Conservation (phyloP, 495 filamentous ascomycete genomes). For the Rostrohypoxylon terebratum region DNA sequence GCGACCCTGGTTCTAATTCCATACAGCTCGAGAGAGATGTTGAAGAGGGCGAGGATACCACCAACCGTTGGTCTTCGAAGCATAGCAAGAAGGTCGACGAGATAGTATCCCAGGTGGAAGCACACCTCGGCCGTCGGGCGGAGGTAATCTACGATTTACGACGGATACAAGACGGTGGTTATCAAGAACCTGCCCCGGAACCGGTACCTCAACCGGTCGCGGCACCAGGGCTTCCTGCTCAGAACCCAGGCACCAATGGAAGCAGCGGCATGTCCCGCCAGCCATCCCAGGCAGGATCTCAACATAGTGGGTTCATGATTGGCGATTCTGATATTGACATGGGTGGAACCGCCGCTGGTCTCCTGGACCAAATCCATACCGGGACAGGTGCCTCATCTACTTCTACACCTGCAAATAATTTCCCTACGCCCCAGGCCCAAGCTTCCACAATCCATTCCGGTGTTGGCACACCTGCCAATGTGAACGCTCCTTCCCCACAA, state of each 20-base stretch:
- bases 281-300: slow-evolving; percentile 60
- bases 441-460: slow-evolving; percentile 57
- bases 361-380: slow-evolving; percentile 73
- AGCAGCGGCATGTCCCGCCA: slow-evolving; percentile 56
- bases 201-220: slow-evolving; percentile 26
- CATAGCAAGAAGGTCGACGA: slow-evolving; percentile 69
- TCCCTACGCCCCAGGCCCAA: slow-evolving; percentile 60
- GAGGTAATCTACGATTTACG: slow-evolving; percentile 70
- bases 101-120: slow-evolving; percentile 68
- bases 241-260: slow-evolving; percentile 27
- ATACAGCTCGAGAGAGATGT: slow-evolving; percentile 73
- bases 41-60: slow-evolving; percentile 65
- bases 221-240: slow-evolving; percentile 36
- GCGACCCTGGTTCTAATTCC: slow-evolving; percentile 68
- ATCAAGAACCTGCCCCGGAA: slow-evolving; percentile 68
- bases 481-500: slow-evolving; percentile 53
- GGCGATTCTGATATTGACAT: slow-evolving; percentile 73
- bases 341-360: slow-evolving; percentile 70
- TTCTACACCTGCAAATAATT: slow-evolving; percentile 61
- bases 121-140: slow-evolving; percentile 65
- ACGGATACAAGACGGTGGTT: slow-evolving; percentile 76
- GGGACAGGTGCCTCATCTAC: slow-evolving; percentile 65
- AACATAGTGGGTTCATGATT: slow-evolving; percentile 63
- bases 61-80: slow-evolving; percentile 55
- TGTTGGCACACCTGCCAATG: slow-evolving; percentile 60